Percentiles rank a stretch among this genome's conserved stretches.
These are phyloP conservation scores for Verticillium isaacii DNA, from an alignment of 2,329 filamentous ascomycete genomes.

Conservation along the genomic window DNA sequence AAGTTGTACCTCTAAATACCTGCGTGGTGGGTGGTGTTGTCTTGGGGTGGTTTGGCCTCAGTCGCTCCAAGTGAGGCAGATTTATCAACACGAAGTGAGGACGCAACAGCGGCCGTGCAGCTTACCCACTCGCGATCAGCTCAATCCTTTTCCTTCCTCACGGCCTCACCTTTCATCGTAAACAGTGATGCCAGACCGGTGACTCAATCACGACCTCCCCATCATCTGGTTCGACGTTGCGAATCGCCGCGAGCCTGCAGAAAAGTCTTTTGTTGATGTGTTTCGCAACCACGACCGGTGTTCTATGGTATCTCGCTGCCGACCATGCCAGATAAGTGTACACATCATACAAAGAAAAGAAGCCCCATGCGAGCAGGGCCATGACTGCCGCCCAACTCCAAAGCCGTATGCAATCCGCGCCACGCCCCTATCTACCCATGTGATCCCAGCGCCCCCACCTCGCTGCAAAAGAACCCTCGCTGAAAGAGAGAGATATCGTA, in stretches of 20 bases:
- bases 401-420: conserved; percentile 5
- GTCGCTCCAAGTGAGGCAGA: not conserved
- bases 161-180: not conserved
- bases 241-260: not conserved
- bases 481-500: not conserved
- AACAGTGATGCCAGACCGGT: not conserved
- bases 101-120: not conserved
- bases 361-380: conserved; percentile 2
- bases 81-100: not conserved
- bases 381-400: conserved; percentile 4
- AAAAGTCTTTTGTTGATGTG: not conserved
- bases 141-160: not conserved
- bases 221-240: not conserved
- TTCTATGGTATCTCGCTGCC: not conserved
- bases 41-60: not conserved
- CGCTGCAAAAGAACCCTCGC: not conserved
- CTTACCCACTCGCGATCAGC: not conserved
- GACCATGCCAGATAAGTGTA: not conserved
- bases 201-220: not conserved
- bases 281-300: not conserved
- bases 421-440: not conserved
- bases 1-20: too few species aligned
- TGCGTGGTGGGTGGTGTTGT: not conserved
- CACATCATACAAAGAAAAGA: not conserved
- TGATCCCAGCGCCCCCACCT: not conserved